Base-by-base conservation (phyloP, 495 filamentous ascomycete genomes). In the Parathielavia appendiculata region DNA sequence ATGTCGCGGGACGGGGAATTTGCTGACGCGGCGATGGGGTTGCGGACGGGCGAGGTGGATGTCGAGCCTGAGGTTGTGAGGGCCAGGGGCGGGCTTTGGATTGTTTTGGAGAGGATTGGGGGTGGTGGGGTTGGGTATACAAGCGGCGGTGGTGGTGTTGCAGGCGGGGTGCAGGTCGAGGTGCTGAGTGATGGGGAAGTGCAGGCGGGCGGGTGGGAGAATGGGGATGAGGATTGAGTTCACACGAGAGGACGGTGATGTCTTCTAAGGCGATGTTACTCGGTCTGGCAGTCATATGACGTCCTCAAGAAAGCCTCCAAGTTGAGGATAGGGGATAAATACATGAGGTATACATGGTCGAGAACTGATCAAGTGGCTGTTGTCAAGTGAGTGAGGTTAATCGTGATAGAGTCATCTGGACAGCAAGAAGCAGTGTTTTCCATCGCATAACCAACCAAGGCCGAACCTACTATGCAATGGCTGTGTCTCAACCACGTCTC, bases 91-190 rank as follows among this genome's bases (percentile, higher is more conserved):
- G 82, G 83, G 19, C 68, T 91, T 17, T 90, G 87, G 86, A 71
- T 96, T 56, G 87, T 96, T 14, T 73, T 96, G 57, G 90, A 95
- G 69, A 78, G 88, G 57, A 75, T 87, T 49, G 87, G 84, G 16
- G 62, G 67, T 36, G 56, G 48, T 5, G n/a, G n/a, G n/a, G 47
- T 51, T 68, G 77, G 41, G 36, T 52, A 41, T 47, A 86, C 83
- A 5, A 59, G 65, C 43, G 56, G 44, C 4, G 43, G 51, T 69
- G 76, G 36, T 44, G 53, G 36, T 39, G 59, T 76, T 46, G 74
- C 48, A 41, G 84, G 83, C 40, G 76, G 73, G 43, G 79, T 90
- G 35, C 77, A 83, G 56, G 78, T 92, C 8, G 86, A 88, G 62
- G 73, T 89, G 23, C 61, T 89, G 60, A 87, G 86, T 58, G 89